Base-by-base conservation (phyloP, 108 stramenopile genomes). In the Stephanodiscus triporus region DNA sequence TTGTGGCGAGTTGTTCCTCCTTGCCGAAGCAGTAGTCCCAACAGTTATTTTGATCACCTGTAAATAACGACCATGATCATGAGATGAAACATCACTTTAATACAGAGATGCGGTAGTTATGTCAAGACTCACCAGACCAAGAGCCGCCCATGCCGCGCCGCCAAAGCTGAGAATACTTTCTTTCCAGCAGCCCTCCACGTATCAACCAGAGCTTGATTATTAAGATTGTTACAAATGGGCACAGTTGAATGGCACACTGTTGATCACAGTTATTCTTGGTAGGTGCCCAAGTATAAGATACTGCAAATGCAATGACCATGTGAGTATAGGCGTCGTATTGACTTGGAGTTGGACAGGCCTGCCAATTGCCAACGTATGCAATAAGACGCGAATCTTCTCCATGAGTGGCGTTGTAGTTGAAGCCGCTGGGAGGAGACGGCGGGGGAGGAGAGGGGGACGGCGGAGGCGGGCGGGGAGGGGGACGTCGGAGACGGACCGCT, bases 1-100 rank as follows among this genome's bases (percentile, higher is more conserved):
- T 47, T 34, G 76, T 68, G 11, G 85, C 72, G 9, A 89, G 77
- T 19, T 77, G 27, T 19, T 79, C 72, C 59, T 89, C 85, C 59
- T 73, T 73, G 14, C 85, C 88, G 51, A 76, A 89, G 61, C 88
- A 89, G 61, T 89, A 87, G 8, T 89, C 88, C 88, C 88, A 89
- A 66, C 88, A 89, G 54, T 89, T 85, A 57, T 89, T 84, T 23
- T 56, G 20, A 38, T 82, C 73, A 32, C 77, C 75, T n/a, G 71
- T 47, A 69, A 7, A 22, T 20, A 53, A 20, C 4, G 40, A 9
- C 1, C 40, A 13, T 22, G 6, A 1, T 53, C 1, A 53, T 53
- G 20, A 53, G 51, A 26, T 53, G 0, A 7, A 53, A 1, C 24
- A 9, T 53, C 24, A 9, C 20, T 53, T 53, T 10, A 8, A 22